phyloP scores from a whole-genome alignment of 2,329 filamentous ascomycete species.

The Trichoderma sp. region DNA sequence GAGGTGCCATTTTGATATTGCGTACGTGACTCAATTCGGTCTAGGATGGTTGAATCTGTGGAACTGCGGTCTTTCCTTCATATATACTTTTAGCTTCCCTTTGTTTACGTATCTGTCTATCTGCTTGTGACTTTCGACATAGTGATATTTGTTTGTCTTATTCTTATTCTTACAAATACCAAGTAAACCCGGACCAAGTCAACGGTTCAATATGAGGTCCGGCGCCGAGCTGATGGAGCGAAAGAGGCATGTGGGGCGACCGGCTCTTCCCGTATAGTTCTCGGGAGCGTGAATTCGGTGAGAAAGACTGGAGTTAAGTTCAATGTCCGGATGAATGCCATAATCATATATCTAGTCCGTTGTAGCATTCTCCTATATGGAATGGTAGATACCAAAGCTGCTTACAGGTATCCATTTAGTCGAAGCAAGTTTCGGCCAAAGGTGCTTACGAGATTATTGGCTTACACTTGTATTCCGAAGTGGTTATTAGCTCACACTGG shows the following conservation, averaged over 20 bases:
- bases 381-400: background rate
- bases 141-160: background rate
- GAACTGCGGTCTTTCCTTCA: background rate
- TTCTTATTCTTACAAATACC: background rate
- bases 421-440: background rate
- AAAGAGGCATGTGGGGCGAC: background rate
- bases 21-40: constrained; percentile 18
- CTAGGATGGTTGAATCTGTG: background rate
- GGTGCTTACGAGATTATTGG: background rate
- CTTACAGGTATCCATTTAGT: background rate
- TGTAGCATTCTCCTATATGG: background rate
- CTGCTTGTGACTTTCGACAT: background rate
- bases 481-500: background rate
- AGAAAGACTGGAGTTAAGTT: background rate
- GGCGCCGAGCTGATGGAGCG: background rate
- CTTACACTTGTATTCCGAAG: background rate
- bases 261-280: background rate
- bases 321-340: background rate
- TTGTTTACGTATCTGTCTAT: background rate
- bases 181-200: background rate
- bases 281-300: background rate
- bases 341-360: background rate
- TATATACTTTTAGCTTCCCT: background rate
- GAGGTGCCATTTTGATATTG: constrained; percentile 24
- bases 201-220: background rate